Evolutionary conservation across 2,329 filamentous ascomycete species (phyloP).

Genomic region (Pseudogymnoascus sp.): DNA sequence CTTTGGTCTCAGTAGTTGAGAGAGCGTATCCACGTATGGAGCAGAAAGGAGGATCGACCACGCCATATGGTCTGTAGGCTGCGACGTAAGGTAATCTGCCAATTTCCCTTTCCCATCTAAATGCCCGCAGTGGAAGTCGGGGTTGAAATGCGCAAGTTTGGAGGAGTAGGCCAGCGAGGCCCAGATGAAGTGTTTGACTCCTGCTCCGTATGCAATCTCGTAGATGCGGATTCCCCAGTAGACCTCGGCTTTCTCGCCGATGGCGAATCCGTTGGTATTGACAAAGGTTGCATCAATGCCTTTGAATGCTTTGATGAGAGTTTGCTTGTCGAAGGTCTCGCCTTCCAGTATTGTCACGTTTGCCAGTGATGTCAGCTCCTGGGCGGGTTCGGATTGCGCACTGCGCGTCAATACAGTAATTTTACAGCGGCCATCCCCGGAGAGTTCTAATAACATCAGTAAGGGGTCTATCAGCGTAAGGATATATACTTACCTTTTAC

Average conservation of each 20-base stretch:
- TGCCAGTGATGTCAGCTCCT: conserved; percentile 15
- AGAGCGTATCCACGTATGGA: conserved; percentile 21
- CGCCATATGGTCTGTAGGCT: conserved; percentile 17
- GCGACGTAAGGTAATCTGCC: conserved; percentile 16
- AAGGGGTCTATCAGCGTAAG: neutral
- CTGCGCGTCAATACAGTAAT: conserved; percentile 12
- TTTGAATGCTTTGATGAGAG: conserved; percentile 14
- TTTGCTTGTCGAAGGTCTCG: conserved; percentile 19
- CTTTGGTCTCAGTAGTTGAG: conserved; percentile 9
- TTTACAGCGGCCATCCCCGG: conserved; percentile 1
- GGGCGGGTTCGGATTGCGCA: conserved; percentile 11
- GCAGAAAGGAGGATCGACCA: conserved; percentile 18
- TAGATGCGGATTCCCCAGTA: conserved; percentile 21
- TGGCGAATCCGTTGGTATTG: conserved; percentile 21
- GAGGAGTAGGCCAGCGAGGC: conserved; percentile 14
- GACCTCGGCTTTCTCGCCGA: conserved; percentile 22
- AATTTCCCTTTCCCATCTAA: conserved; percentile 20
- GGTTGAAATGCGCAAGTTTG: conserved; percentile 13
- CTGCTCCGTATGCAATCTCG: conserved; percentile 16
- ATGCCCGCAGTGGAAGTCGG: conserved; percentile 15
- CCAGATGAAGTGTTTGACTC: conserved; percentile 20
- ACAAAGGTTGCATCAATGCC: conserved; percentile 18
- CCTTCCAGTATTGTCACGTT: conserved; percentile 22
- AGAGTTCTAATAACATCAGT: neutral
- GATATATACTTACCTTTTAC: conserved; percentile 24